Base-by-base conservation (phyloP, 108 stramenopile genomes). In the Skeletonema marinoi region DNA sequence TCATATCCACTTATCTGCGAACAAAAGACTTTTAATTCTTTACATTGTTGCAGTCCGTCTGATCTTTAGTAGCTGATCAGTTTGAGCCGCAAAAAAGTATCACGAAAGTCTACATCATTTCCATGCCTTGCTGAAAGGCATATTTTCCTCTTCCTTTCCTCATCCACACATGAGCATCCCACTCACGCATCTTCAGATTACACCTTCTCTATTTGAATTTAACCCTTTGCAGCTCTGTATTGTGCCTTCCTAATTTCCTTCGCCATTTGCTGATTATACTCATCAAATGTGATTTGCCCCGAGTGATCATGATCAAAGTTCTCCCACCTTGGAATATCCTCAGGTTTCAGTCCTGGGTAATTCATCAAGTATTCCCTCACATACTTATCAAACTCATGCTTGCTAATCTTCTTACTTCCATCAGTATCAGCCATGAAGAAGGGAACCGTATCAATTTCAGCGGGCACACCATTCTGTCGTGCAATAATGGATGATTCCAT, bases 341-440 rank as follows among this genome's bases (percentile, higher is more conserved):
- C 83, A 14, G 83, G 78, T 46, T 62, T 67, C 64, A 84, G 54
- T 32, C 83, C 83, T 39, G 83, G 78, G 44, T 83, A 83, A 66
- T 84, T 84, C 68, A 67, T 60, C 69, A 84, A 76, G 65, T 84
- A 84, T 14, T 84, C 83, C 44, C 59, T 75, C 38, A 84, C 83
- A 60, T 84, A 84, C 48, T 74, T 68, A 48, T 84, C 79, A 60
- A 84, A 84, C 68, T 84, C 83, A 41, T 78, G 73, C 77, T 80
- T 80, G 39, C 83, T 84, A 71, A 84, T 84, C 68, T 80, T 80
- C 68, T 79, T 76, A 60, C 79, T 80, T 50, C 83, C 83, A 60
- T 84, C 83, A 21, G 79, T 76, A 66, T 84, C 83, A 13, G 81
- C 81, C 81, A 82, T 82, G 61, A 82, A 82, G 51, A 82, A 82